These are phyloP conservation scores for Croton setiger DNA, from an alignment of 441 rosid genomes.

Conservation along the genomic window DNA sequence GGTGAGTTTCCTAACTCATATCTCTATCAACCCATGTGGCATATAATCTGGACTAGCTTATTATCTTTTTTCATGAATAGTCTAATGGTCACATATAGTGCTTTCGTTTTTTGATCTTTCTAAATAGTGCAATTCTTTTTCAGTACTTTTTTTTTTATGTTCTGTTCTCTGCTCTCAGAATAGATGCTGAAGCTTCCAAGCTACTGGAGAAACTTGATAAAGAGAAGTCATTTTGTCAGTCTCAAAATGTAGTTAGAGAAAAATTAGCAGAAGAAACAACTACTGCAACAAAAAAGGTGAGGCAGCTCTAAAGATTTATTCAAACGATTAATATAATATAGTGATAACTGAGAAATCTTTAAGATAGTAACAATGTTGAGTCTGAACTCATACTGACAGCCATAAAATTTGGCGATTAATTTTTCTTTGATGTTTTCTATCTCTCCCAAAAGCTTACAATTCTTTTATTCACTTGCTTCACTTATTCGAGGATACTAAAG, in stretches of 20 bases:
- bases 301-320: conserved; percentile 15
- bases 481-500: not conserved
- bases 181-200: conserved; percentile 74
- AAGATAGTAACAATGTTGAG: conserved; percentile 3
- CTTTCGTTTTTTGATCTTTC: no score
- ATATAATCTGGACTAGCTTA: not conserved
- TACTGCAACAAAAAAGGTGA: conserved; percentile 51
- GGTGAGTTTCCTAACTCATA: not conserved
- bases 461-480: not conserved
- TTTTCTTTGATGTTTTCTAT: not conserved
- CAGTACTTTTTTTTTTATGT: conserved; percentile 20
- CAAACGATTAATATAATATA: not conserved
- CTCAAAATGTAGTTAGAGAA: conserved; percentile 32
- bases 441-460: not conserved
- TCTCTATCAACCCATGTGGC: not conserved
- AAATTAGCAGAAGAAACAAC: conserved; percentile 36
- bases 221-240: conserved; percentile 32
- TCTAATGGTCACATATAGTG: not conserved
- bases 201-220: conserved; percentile 65
- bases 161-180: conserved; percentile 62
- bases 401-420: not conserved
- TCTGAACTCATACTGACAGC: not conserved
- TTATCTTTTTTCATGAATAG: not conserved
- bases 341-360: not conserved
- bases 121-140: not conserved